A percentile compares a stretch with the other conserved stretches of the same genome.
phyloP scores from a whole-genome alignment of 768 basidiomycete genomes.

The Gymnopilus dilepis region DNA sequence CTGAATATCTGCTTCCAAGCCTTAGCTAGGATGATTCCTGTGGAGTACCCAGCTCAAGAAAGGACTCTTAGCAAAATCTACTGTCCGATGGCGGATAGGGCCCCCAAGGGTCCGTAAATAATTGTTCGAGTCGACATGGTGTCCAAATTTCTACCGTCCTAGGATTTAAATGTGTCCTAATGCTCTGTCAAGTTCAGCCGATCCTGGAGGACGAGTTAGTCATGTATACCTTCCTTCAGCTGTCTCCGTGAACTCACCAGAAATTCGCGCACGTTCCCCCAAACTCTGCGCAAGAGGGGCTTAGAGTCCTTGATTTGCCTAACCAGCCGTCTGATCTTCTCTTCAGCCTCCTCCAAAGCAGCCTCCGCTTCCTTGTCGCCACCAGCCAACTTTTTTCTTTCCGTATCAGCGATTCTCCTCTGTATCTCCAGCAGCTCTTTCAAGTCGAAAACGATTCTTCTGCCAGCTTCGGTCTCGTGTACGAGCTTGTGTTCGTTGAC shows the following conservation, averaged over 20 bases:
- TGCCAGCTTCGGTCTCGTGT: slow-evolving; percentile 37
- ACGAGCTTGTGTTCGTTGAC: slow-evolving; percentile 30
- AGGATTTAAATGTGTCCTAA: no score
- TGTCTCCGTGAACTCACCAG: neutral
- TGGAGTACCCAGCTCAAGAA: no score
- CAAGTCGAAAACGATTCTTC: slow-evolving; percentile 8
- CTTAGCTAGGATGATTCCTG: no score
- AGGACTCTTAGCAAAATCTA: no score
- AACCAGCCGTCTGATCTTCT: neutral
- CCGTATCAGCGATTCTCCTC: neutral
- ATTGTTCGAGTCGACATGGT: no score
- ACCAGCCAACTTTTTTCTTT: neutral
- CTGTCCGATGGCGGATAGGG: no score
- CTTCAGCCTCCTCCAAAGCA: neutral
- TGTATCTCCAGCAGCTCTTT: slow-evolving; percentile 17
- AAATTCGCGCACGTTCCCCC: neutral
- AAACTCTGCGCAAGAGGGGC: neutral
- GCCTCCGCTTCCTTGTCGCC: neutral
- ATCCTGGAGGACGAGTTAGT: no score
- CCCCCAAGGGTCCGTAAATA: no score
- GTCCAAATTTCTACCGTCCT: no score
- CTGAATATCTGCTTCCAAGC: no score
- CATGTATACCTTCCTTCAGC: no score
- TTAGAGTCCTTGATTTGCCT: slow-evolving; percentile 4
- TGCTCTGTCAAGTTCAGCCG: no score